Conservation (phyloP, 257 asterid species). For the Ophiorrhiza pumila region DNA sequence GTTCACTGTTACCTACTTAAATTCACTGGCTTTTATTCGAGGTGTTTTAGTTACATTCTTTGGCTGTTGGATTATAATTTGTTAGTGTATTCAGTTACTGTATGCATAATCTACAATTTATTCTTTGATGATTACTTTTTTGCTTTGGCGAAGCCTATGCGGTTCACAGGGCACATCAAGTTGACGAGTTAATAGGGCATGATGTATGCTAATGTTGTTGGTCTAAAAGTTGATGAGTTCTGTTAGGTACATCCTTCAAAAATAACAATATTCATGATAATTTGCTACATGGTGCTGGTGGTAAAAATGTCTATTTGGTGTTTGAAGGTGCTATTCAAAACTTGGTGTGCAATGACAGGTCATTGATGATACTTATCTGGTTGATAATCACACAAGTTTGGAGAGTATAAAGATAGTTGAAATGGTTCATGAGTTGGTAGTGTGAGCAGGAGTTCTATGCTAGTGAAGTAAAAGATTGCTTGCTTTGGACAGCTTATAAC, state of each 20-base stretch:
- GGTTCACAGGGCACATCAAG: not conserved
- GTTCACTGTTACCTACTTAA: not conserved
- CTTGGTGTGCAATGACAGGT: no score
- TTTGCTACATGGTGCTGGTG: not conserved
- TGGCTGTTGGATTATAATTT: not conserved
- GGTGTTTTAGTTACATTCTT: not conserved
- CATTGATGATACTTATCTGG: not conserved
- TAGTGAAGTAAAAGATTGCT: not conserved
- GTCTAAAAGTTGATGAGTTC: not conserved
- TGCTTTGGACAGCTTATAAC: not conserved
- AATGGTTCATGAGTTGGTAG: not conserved
- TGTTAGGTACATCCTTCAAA: not conserved
- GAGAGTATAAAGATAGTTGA: conserved; percentile 6
- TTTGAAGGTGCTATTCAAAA: not conserved
- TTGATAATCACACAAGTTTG: not conserved
- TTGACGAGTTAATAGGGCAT: not conserved
- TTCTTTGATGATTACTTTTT: not conserved
- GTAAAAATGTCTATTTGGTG: no score
- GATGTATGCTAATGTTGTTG: not conserved
- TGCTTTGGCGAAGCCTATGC: not conserved
- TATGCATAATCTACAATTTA: not conserved
- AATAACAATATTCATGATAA: not conserved
- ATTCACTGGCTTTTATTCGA: not conserved
- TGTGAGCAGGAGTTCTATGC: not conserved
- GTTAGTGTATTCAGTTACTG: not conserved